Percentiles rank a stretch among this genome's conserved stretches.
Conservation (phyloP, 2,329 filamentous ascomycete species). For the Hysterium pulicare region DNA sequence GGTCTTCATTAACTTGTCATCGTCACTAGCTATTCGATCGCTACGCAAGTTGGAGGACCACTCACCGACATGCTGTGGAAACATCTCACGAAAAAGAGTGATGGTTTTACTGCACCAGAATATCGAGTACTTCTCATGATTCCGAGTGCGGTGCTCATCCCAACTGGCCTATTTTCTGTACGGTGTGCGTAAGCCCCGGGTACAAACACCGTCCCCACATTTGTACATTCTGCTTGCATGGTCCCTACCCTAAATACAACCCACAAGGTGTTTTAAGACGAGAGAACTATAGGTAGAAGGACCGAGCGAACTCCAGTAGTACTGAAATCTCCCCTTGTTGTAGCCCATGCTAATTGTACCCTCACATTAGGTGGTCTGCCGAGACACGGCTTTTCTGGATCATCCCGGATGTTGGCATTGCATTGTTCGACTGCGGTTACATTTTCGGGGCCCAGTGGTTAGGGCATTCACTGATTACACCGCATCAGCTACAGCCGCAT, state of each 20-base stretch:
- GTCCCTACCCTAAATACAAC: too few species aligned
- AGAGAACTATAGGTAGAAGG: too few species aligned
- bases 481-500: slow-evolving; percentile 56
- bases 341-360: too few species aligned
- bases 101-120: slow-evolving; percentile 13
- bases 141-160: slow-evolving; percentile 23
- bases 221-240: too few species aligned
- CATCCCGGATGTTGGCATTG: slow-evolving; percentile 49
- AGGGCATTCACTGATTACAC: slow-evolving; percentile 58
- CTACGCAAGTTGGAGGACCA: slow-evolving; percentile 33
- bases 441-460: slow-evolving; percentile 42
- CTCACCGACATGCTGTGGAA: slow-evolving; percentile 46
- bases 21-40: slow-evolving; percentile 55
- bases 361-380: too few species aligned
- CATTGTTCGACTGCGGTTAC: slow-evolving; percentile 42
- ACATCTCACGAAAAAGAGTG: slow-evolving; percentile 10
- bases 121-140: slow-evolving; percentile 18
- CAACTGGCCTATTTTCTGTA: slow-evolving; percentile 32
- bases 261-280: too few species aligned
- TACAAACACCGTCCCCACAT: too few species aligned
- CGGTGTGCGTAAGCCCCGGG: too few species aligned
- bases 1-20: slow-evolving; percentile 45
- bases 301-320: too few species aligned
- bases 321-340: too few species aligned
- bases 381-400: slow-evolving; percentile 52